A percentile compares a stretch with the other conserved stretches of the same genome.
Conservation (phyloP, 2,329 filamentous ascomycete species). For the Colletotrichum cereale region DNA sequence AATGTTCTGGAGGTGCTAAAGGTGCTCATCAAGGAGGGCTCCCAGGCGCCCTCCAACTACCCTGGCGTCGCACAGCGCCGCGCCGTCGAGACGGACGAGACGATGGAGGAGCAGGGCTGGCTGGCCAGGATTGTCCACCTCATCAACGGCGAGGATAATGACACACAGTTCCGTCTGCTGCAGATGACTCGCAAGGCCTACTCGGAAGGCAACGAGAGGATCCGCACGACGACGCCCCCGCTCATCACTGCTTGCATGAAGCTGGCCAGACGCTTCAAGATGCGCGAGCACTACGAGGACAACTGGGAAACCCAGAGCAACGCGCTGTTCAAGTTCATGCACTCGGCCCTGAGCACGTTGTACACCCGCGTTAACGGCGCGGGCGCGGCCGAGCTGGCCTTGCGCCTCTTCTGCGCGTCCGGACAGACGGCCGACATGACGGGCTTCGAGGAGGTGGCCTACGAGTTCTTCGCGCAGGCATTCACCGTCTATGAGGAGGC, state of each 20-base stretch:
- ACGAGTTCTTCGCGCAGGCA: conserved; percentile 98
- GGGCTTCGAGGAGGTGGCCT: conserved; percentile 94
- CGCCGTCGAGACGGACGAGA: conserved; percentile 90
- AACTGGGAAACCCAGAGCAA: conserved; percentile 76
- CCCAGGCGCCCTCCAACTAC: conserved; percentile 86
- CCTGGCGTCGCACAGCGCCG: conserved; percentile 84
- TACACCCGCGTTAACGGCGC: conserved; percentile 85
- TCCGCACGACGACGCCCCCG: conserved; percentile 94
- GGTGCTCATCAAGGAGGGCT: conserved; percentile 93
- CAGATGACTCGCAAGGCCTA: conserved; percentile 91
- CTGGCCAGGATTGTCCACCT: conserved; percentile 92
- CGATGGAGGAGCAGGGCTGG: conserved; percentile 98
- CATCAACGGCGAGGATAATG: conserved; percentile 85
- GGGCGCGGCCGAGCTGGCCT: conserved; percentile 86
- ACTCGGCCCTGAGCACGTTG: conserved; percentile 85
- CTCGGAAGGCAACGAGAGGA: conserved; percentile 91
- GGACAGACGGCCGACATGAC: conserved; percentile 93
- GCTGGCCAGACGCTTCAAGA: conserved; percentile 88
- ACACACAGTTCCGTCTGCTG: conserved; percentile 93
- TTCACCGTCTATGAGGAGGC: conserved; percentile 99
- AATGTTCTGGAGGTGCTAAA: conserved; percentile 89
- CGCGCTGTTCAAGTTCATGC: conserved; percentile 94
- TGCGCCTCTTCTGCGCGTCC: conserved; percentile 91
- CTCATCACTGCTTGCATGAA: conserved; percentile 92
- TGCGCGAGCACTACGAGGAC: conserved; percentile 84